These are phyloP conservation scores for Boletus sp. DNA, from an alignment of 768 basidiomycete genomes.

Conservation along the genomic window DNA sequence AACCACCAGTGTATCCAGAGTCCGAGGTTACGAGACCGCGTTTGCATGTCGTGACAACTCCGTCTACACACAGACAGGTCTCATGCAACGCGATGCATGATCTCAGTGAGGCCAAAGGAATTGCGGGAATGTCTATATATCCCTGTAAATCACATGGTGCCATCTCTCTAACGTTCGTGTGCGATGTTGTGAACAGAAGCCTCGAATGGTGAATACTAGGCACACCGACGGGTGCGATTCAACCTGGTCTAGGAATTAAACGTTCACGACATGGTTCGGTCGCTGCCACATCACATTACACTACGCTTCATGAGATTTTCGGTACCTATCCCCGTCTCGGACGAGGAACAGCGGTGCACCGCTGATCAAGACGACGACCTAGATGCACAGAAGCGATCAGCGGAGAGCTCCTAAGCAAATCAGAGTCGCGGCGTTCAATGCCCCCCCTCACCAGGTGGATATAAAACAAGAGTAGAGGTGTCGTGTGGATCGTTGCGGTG, in stretches of 20 bases:
- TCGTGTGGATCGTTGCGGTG: constrained; percentile 19
- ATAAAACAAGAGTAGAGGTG: constrained; percentile 24
- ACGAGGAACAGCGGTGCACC: constrained; percentile 20
- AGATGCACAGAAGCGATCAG: not conserved
- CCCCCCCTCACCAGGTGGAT: constrained; percentile 21
- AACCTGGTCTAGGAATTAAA: not conserved
- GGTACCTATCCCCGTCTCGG: constrained; percentile 22
- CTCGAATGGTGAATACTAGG: too few relatives aligned
- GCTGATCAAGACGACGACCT: constrained; percentile 20
- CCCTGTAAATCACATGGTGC: too few relatives aligned
- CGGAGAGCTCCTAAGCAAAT: too few relatives aligned
- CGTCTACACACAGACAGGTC: too few relatives aligned
- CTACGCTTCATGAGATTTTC: constrained; percentile 5
- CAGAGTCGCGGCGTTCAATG: not conserved
- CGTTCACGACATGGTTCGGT: not conserved
- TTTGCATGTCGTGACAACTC: too few relatives aligned
- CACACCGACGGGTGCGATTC: not conserved
- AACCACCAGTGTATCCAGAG: not conserved
- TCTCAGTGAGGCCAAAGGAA: too few relatives aligned
- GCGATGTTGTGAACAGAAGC: too few relatives aligned
- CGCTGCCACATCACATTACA: not conserved
- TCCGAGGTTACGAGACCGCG: too few relatives aligned
- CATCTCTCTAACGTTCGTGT: too few relatives aligned
- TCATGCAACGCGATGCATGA: too few relatives aligned
- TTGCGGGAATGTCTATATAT: too few relatives aligned